Evolutionary conservation across 2,329 filamentous ascomycete species (phyloP).

Genomic region (Penicillium concentricum): DNA sequence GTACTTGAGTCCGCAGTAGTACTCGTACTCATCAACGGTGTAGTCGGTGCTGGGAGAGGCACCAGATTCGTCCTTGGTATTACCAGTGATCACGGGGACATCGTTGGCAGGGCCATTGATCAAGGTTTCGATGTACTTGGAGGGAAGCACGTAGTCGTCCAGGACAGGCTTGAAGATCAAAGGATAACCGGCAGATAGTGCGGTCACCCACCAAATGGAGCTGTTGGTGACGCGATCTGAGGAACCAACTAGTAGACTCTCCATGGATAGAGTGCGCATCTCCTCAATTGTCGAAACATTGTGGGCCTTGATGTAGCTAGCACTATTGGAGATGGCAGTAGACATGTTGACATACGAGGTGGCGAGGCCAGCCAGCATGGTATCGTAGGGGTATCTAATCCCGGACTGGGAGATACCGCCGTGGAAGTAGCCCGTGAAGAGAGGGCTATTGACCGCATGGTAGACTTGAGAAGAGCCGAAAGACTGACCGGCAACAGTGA

Average conservation of each 20-base stretch:
- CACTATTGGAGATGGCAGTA: constrained; percentile 23
- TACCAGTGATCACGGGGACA: constrained; percentile 39
- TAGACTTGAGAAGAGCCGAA: constrained; percentile 33
- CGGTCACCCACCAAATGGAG: constrained; percentile 30
- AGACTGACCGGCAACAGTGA: constrained; percentile 43
- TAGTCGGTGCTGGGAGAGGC: constrained; percentile 23
- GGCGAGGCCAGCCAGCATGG: constrained; percentile 30
- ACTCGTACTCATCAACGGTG: constrained; percentile 28
- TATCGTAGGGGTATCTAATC: constrained; percentile 30
- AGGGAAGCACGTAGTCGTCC: constrained; percentile 26
- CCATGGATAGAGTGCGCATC: constrained; percentile 24
- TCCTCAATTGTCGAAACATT: constrained; percentile 26
- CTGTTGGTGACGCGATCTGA: constrained; percentile 25
- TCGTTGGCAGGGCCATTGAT: constrained; percentile 32
- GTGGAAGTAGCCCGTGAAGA: constrained; percentile 32
- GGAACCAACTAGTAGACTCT: constrained; percentile 26
- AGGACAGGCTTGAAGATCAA: constrained; percentile 32
- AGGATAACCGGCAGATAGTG: constrained; percentile 27
- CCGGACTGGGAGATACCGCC: constrained; percentile 32
- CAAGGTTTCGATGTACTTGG: constrained; percentile 28
- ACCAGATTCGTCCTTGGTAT: constrained; percentile 36
- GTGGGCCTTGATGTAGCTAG: constrained; percentile 25
- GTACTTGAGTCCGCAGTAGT: constrained; percentile 34
- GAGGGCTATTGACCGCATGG: constrained; percentile 31
- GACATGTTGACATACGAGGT: constrained; percentile 32